phyloP scores from a whole-genome alignment of 768 basidiomycete species.

The Calvatia gigantea region DNA sequence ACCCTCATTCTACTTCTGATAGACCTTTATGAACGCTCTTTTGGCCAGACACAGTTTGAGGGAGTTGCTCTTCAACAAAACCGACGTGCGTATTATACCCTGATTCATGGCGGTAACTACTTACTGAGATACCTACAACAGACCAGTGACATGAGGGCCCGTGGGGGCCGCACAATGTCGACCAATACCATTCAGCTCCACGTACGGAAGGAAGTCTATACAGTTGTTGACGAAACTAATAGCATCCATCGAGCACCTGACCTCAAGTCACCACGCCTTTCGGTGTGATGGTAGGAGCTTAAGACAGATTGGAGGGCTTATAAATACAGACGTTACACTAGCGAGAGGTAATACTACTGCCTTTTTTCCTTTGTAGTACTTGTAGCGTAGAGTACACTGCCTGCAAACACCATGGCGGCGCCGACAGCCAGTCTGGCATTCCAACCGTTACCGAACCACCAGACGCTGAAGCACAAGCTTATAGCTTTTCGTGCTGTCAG shows the following conservation, averaged over 20 bases:
- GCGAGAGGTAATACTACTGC: background rate
- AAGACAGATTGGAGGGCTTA: background rate
- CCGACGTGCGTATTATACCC: background rate
- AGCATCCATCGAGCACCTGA: background rate
- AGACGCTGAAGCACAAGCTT: constrained; percentile 76
- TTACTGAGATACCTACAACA: background rate
- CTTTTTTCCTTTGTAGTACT: constrained; percentile 4
- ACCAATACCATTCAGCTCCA: background rate
- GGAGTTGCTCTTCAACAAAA: background rate
- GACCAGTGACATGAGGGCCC: background rate
- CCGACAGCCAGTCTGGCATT: constrained; percentile 62
- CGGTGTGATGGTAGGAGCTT: background rate
- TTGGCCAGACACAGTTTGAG: background rate
- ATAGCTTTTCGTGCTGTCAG: constrained; percentile 79
- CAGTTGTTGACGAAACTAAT: background rate
- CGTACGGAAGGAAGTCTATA: constrained; percentile 1
- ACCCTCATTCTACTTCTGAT: background rate
- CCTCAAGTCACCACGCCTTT: background rate
- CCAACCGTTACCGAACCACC: constrained; percentile 80
- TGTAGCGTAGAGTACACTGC: constrained; percentile 55
- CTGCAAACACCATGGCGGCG: constrained; percentile 70
- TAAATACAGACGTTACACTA: constrained; percentile 20
- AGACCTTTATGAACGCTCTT: background rate
- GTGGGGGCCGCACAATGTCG: background rate
- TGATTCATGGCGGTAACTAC: background rate